phyloP scores from a whole-genome alignment of 2,329 filamentous ascomycete species.

The Diplodia corticola region DNA sequence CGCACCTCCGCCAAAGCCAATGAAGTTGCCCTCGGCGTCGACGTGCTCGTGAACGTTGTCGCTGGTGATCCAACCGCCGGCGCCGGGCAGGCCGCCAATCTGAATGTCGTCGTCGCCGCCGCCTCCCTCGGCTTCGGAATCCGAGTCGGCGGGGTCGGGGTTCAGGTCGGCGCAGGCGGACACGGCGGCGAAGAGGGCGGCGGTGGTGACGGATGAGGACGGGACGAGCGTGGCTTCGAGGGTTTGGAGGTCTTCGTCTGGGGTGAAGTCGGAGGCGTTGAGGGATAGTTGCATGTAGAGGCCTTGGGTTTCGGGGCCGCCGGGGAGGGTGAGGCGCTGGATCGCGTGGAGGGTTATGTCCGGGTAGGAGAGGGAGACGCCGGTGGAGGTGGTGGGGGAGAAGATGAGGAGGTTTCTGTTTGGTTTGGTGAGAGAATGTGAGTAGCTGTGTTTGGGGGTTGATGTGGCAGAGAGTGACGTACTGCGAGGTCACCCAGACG shows the following conservation, averaged over 20 bases:
- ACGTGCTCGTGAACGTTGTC: slow-evolving; percentile 81
- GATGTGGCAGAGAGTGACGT: slow-evolving; percentile 12
- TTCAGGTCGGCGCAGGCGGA: slow-evolving; percentile 74
- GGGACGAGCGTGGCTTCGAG: slow-evolving; percentile 70
- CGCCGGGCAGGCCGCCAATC: slow-evolving; percentile 55
- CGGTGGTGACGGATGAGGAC: slow-evolving; percentile 34
- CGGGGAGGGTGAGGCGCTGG: slow-evolving; percentile 53
- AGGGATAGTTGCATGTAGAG: slow-evolving; percentile 42
- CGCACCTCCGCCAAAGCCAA: slow-evolving; percentile 31
- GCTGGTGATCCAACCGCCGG: slow-evolving; percentile 82
- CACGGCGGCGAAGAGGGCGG: slow-evolving; percentile 67
- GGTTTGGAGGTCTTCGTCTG: slow-evolving; percentile 64
- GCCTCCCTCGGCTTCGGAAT: slow-evolving; percentile 55
- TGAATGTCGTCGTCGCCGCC: slow-evolving; percentile 52
- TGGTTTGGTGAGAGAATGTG: neutral
- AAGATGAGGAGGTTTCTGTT: slow-evolving; percentile 63
- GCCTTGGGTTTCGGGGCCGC: slow-evolving; percentile 23
- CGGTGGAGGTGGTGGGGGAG: slow-evolving; percentile 57
- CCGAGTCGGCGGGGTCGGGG: slow-evolving; percentile 62
- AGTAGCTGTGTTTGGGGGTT: slow-evolving; percentile 24
- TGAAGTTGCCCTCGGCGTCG: slow-evolving; percentile 43
- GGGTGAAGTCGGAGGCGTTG: slow-evolving; percentile 55
- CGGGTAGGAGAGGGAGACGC: slow-evolving; percentile 71
- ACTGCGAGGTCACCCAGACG: slow-evolving; percentile 52
- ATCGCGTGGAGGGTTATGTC: slow-evolving; percentile 74